These are phyloP conservation scores for Serendipita sp. DNA, from an alignment of 768 basidiomycete genomes.

Conservation along the genomic window DNA sequence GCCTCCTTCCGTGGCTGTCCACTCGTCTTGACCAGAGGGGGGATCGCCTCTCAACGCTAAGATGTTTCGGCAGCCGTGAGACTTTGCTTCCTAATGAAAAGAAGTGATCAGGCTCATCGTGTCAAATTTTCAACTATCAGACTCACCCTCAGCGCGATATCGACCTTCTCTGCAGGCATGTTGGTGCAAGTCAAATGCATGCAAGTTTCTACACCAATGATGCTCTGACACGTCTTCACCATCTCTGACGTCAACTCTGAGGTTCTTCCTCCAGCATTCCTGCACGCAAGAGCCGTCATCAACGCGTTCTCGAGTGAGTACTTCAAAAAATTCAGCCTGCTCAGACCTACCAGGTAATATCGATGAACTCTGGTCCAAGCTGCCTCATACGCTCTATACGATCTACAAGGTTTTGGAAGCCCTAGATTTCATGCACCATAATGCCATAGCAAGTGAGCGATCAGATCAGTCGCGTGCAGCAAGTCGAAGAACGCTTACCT, in stretches of 20 bases:
- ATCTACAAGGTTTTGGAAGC: slow-evolving; percentile 88
- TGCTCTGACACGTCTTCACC: slow-evolving; percentile 83
- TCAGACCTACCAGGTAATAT: slow-evolving; percentile 71
- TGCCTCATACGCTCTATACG: slow-evolving; percentile 97
- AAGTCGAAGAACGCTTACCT: slow-evolving; percentile 31
- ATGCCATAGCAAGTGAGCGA: slow-evolving; percentile 4
- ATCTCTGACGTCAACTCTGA: slow-evolving; percentile 87
- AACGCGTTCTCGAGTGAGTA: slow-evolving; percentile 3
- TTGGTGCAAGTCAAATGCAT: slow-evolving; percentile 99
- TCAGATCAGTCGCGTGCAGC: not conserved
- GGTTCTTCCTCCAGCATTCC: slow-evolving; percentile 94
- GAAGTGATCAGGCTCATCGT: slow-evolving; percentile 2
- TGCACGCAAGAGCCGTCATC: slow-evolving; percentile 18
- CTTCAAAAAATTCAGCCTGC: slow-evolving; percentile 4
- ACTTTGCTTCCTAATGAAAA: slow-evolving; percentile 59
- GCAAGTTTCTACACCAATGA: slow-evolving; percentile 91
- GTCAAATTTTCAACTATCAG: not conserved
- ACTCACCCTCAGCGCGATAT: slow-evolving; percentile 71
- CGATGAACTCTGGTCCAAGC: slow-evolving; percentile 92
- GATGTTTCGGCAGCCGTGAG: slow-evolving; percentile 78
- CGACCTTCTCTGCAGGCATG: slow-evolving; percentile 93
- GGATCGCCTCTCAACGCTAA: slow-evolving; percentile 90
- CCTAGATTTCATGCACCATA: slow-evolving; percentile 27
- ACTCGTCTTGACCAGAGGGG: slow-evolving; percentile 70
- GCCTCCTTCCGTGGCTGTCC: slow-evolving; percentile 84